A percentile compares a stretch with the other conserved stretches of the same genome.
phyloP scores from a whole-genome alignment of 345 rosid species.

The Noccaea caerulescens region DNA sequence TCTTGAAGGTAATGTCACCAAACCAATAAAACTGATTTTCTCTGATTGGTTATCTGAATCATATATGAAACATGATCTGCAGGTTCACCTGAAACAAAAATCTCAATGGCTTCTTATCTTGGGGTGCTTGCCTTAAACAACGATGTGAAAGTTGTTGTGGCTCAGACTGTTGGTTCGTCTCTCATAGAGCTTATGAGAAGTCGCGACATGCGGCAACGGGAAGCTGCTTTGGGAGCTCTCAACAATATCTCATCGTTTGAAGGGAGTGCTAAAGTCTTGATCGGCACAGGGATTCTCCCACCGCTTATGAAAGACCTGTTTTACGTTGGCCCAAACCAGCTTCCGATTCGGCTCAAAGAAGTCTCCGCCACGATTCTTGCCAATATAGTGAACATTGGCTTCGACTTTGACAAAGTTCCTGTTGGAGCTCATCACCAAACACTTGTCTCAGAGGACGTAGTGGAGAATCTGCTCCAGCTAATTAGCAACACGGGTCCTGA shows the following conservation, averaged over 20 bases:
- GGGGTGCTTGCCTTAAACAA: conserved; percentile 83
- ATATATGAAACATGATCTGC: conserved; percentile 48
- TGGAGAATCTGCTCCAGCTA: conserved; percentile 78
- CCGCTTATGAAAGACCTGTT: conserved; percentile 89
- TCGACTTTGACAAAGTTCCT: conserved; percentile 64
- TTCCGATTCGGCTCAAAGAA: conserved; percentile 89
- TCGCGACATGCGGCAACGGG: conserved; percentile 63
- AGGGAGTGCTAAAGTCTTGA: conserved; percentile 78
- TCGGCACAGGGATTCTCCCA: conserved; percentile 81
- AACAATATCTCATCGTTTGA: conserved; percentile 83
- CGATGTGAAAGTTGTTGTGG: conserved; percentile 79
- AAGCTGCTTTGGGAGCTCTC: conserved; percentile 84
- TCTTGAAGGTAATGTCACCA: conserved; percentile 68
- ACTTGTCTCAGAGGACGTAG: conserved; percentile 78
- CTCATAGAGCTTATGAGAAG: conserved; percentile 81
- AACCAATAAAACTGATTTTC: neutral
- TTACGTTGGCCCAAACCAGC: conserved; percentile 71
- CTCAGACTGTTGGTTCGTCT: conserved; percentile 75
- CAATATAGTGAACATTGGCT: conserved; percentile 76
- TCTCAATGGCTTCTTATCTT: conserved; percentile 83
- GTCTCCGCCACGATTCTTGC: conserved; percentile 93
- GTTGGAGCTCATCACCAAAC: conserved; percentile 80
- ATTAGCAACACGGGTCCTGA: conserved; percentile 98
- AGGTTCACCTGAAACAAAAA: conserved; percentile 83
- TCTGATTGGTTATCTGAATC: neutral